Evolutionary conservation across 2,329 filamentous ascomycete genomes (phyloP), one percentile per base, ranked within the genome.

Genomic region (Plenodomus biglobosus): DNA sequence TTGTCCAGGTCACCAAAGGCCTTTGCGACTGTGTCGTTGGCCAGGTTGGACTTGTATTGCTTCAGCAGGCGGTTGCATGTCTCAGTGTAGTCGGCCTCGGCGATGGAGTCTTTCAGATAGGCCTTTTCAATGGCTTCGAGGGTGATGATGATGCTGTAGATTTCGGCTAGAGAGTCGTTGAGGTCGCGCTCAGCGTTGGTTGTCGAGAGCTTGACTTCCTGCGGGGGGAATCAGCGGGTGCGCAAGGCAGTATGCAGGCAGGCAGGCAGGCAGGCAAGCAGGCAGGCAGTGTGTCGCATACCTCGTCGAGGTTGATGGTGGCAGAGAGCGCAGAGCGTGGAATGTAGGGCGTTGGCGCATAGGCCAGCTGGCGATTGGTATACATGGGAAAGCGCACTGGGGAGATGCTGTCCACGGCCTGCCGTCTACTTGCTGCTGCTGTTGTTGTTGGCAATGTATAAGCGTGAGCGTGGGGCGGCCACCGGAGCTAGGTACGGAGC

Each of bases 61-160:
- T 96, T 95, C 62, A 99, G 75, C 50, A 96, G 83, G 34, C 94
- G 85, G 68, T 92, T 89, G 78, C 95, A 99, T 58, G 94, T 96
- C 68, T 97, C 94, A 1, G 92, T 95, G 72, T 99, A 99, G 65
- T 96, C 92, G 43, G 81, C 80, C 73, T 97, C 94, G 5, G 88
- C 84, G 42, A 99, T 87, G 18, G 91, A 92, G 78, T 99, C 94
- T 68, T 96, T 95, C 34, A 99, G 83, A 68, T 96, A 99, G 0
- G 92, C 95, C 72, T 95, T 96, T 67, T 99, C 94, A 1, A 99
- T 82, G 56, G 95, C 91, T 69, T 99, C 94, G 2, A 99, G 79
- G 0, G 94, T 97, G 53, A 96, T 83, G 32, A 99, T 92, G 59
- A 99, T 97, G 75, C 92, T 96, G 75, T 97, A 99, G 19, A 99